Evolutionary conservation across 2,329 filamentous ascomycete species (phyloP), one percentile per base, ranked within the genome.

Genomic region (Colletotrichum viniferum): DNA sequence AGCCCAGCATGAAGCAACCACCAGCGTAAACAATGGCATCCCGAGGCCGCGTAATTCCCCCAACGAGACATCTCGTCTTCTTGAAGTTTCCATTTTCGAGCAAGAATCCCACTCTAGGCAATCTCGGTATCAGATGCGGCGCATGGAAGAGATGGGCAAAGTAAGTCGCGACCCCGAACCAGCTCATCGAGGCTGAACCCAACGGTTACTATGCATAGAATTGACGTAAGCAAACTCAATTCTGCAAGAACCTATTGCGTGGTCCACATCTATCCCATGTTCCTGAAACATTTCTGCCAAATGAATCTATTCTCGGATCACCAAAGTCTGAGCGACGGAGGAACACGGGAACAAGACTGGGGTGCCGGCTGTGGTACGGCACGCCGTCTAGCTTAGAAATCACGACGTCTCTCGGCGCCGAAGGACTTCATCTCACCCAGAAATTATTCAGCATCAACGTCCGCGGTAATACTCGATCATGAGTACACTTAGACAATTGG

Each of bases 381-480:
- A n/a, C 38, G 4, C 71, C 34, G 14, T 38, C 16, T 4, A n/a
- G 72, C 73, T 75, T 75, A 75, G 69, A 73, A 73, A 75, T 75
- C 73, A 75, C 63, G 43, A 64, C 34, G 26, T n/a, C 21, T n/a
- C 69, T 52, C 66, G 69, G 72, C 52, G 61, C 68, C 72, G 62
- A 58, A 55, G 3, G 5, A 32, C 16, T n/a, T 72, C 26, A 26
- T 8, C 36, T 13, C 32, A n/a, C 13, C 12, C 43, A 38, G 8
- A 24, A 32, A 48, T 75, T 75, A 75, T 73, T 73, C 69, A 73
- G 48, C 69, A 63, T 36, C 4, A 1, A 8, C 38, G 26, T 43
- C 36, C 36, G 21, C 38, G 38, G 38, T 18, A 48, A 48, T 48
- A 48, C 3, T 48, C 38, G 1, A 12, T 48, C 18, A n/a, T 48